Base-by-base conservation (phyloP, 352 stramenopile genomes). In the Phytopythium boreale region DNA sequence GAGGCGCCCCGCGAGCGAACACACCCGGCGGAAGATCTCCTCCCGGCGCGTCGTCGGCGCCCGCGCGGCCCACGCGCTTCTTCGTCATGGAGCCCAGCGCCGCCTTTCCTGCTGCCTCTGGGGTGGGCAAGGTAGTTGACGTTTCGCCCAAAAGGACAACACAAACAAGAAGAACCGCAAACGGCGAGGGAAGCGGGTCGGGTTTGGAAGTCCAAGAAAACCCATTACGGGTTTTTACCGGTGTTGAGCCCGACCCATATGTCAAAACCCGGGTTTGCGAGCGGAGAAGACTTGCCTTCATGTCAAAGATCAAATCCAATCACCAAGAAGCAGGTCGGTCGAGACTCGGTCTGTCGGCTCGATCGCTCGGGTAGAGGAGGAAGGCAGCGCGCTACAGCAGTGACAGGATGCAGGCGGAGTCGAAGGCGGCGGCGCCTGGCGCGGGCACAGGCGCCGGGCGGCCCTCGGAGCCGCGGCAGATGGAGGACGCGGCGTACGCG, bases 401-500 rank as follows among this genome's bases (percentile, higher is more conserved):
- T 14, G 29, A 29, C 34, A 55, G 59, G 41, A 71, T 70, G 55
- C 69, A 73, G 47, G 65, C 69, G 44, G 67, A 64, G 52, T 53
- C 34, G 1, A 59, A 49, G 20, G 59, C 51, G 41, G 31, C 63
- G 27, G 52, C 46, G 22, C 10, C 34, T 39, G 34, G 34, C 34
- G 55, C 53, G 63, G 22, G 43, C 43, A 7, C n/a, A 1, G 43
- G 8, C 19, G 20, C 20, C 20, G 43, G 6, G 3, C n/a, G 66
- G 34, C 63, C 63, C 14, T 26, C 17, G 26, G 49, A 20, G 26
- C 15, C 71, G 29, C 65, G 63, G 44, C 74, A 69, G 31, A 70
- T 79, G 63, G 83, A 78, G 53, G 84, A 94, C 46, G 82, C 82
- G 0, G 84, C 84, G 3, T 94, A 94, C 61, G 80, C 82, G 31